Evolutionary conservation across 768 basidiomycete species (phyloP), one percentile per base, ranked within the genome.

Genomic region (Trametes punicea): DNA sequence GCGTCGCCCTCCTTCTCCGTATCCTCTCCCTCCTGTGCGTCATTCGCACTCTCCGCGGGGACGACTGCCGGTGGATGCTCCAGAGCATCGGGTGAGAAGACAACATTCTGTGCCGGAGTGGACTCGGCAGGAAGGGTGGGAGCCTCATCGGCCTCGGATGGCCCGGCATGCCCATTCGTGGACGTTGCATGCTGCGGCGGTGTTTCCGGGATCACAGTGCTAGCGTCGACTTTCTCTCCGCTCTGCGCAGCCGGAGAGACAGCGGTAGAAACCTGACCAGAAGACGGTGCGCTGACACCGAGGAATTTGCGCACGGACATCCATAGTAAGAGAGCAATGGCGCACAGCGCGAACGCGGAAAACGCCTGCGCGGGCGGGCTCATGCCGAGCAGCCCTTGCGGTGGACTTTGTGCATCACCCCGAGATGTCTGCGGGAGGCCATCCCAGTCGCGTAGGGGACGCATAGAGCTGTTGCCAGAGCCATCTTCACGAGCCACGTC

Each of bases 1-100:
- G 67, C 66, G 23, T 77, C 74, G 2, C 69, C 75, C 62, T 81
- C 83, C 62, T 79, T 83, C 53, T 83, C 85, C 13, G 57, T 62
- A 2, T 69, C 75, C 46, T 77, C 83, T 36, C 59, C 76, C 16
- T 64, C 73, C 26, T 65, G 74, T 39, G 57, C 66, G 2, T 53
- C 44, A 6, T 56, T 56, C 11, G 49, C 54, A 2, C 46, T 38
- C 4, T 50, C 59, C 20, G n/a, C n/a, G 21, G 18, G 18, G 5
- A 26, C 46, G 30, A 20, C 8, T 11, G 36, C 25, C 3, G 42
- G 51, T 10, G 42, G 18, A 46, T 51, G 51, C 33, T 53, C 57
- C 1, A 59, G 57, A 7, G 57, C 57, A 20, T 46, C 57, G 8
- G 51, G 57, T 13, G 47, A 51, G 38, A 59, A 59, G 13, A 59